phyloP scores from a whole-genome alignment of 1,284 basidiomycete species.

The Pisolithus thermaeus region DNA sequence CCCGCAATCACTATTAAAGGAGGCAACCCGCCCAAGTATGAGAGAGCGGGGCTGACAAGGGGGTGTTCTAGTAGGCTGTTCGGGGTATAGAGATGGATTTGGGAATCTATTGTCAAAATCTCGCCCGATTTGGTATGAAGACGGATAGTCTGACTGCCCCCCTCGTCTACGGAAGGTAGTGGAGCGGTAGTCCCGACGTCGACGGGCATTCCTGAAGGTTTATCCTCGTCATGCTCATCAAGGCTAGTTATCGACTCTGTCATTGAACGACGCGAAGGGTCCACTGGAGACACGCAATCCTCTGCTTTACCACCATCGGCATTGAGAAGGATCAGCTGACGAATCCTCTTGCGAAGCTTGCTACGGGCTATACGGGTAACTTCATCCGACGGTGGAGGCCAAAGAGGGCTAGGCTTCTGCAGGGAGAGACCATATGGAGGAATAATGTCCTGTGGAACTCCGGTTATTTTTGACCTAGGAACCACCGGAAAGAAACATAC shows the following conservation, averaged over 20 bases:
- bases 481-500: constrained; percentile 34
- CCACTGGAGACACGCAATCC: constrained; percentile 14
- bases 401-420: constrained; percentile 83
- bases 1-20: constrained; percentile 84
- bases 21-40: constrained; percentile 88
- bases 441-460: constrained; percentile 59
- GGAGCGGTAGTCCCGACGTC: constrained; percentile 44
- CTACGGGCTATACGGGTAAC: constrained; percentile 59
- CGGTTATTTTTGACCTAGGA: not conserved
- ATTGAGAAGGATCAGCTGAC: constrained; percentile 45
- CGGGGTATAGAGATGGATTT: constrained; percentile 87
- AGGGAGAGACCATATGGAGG: constrained; percentile 60
- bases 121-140: constrained; percentile 45
- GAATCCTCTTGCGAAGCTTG: constrained; percentile 57
- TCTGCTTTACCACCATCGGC: constrained; percentile 4
- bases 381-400: constrained; percentile 85
- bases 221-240: constrained; percentile 14
- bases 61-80: constrained; percentile 85
- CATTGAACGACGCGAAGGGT: too few species aligned
- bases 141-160: constrained; percentile 38
- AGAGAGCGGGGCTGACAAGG: constrained; percentile 76
- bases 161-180: constrained; percentile 32
- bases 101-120: constrained; percentile 50
- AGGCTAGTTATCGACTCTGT: constrained; percentile 14
- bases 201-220: constrained; percentile 24